Base-by-base conservation (phyloP, 331 rosid species). In the Malus hybrid region DNA sequence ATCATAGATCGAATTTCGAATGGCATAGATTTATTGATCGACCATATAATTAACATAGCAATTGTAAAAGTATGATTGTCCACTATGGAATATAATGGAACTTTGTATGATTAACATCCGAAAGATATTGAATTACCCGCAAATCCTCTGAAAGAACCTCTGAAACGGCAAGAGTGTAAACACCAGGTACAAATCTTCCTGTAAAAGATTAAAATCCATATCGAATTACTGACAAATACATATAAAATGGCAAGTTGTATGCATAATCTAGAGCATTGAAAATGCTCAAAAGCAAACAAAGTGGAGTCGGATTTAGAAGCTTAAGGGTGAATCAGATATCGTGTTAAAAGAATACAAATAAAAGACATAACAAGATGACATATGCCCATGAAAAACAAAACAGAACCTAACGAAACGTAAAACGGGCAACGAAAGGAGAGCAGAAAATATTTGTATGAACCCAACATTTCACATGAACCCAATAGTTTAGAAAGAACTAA, bases 121-220 rank as follows among this genome's bases (percentile, higher is more conserved):
- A 76, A 11, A 78, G 50, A 27, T 36, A 39, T 11, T 6, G 28
- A 0, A 11, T 46, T 29, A 93, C 98, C 97, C 91, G 92, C 88
- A 93, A 79, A 69, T 93, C 98, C 81, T 93, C 97, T 0, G 98
- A 90, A 68, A 93, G 96, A 74, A 91, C 91, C 93, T 93, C 97
- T 15, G 98, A 91, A 83, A 93, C 97, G 24, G 98, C 96, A 80
- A 93, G 98, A 75, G 98, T 90, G 84, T 93, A 93, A 75, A 90
- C 90, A 31, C 98, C 98, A 62, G 96, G 96, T 72, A 74, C 96
- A 75, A 85, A 91, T 77, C 82, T 91, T 67, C 93, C 96, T 93
- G 86, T 80, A 82, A 70, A 34, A 72, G 28, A 15, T 46, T 2
- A 60, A n/a, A 15, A 16, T 67, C 32, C 0, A 6, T 6, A 39